These are phyloP conservation scores for Cystobasidium tubakii DNA, from an alignment of 768 basidiomycete genomes.

Conservation along the genomic window DNA sequence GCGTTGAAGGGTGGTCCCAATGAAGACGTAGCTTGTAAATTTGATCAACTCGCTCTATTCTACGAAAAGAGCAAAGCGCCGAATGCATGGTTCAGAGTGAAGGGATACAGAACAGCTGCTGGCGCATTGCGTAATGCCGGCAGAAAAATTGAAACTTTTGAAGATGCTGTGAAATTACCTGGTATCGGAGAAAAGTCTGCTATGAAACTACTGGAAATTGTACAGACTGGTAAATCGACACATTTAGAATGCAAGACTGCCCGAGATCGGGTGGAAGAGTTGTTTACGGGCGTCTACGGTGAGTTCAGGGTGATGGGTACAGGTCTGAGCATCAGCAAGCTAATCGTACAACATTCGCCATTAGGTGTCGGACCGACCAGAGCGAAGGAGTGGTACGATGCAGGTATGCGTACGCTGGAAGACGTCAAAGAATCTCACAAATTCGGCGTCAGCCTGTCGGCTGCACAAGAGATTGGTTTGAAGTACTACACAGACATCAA, in stretches of 20 bases:
- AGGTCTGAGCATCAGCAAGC: too few relatives aligned
- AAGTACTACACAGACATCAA: conserved; percentile 64
- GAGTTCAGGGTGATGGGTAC: too few relatives aligned
- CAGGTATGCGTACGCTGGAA: conserved; percentile 70
- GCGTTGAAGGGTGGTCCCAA: conserved; percentile 15
- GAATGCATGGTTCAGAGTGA: conserved; percentile 25
- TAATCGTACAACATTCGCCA: too few relatives aligned
- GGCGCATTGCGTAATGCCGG: conserved; percentile 32
- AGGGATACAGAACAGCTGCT: conserved; percentile 29
- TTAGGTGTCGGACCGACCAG: conserved; percentile 54
- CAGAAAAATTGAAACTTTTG: conserved; percentile 36
- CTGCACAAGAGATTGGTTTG: conserved; percentile 55
- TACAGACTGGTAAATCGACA: conserved; percentile 35
- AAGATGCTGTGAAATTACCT: conserved; percentile 28
- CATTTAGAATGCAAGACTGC: conserved; percentile 17
- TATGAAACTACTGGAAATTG: conserved; percentile 39
- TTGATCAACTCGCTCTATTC: conserved; percentile 15
- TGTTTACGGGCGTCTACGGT: conserved; percentile 22
- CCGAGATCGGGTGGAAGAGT: conserved; percentile 17
- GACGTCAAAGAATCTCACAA: conserved; percentile 62
- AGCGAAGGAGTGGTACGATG: conserved; percentile 67
- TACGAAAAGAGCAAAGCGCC: conserved; percentile 29
- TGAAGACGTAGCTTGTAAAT: conserved; percentile 16
- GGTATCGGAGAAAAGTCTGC: conserved; percentile 38
- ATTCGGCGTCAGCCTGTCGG: conserved; percentile 58